Conservation (phyloP, 1,139 yeast genomes). For the Suhomyces guaymorum region DNA sequence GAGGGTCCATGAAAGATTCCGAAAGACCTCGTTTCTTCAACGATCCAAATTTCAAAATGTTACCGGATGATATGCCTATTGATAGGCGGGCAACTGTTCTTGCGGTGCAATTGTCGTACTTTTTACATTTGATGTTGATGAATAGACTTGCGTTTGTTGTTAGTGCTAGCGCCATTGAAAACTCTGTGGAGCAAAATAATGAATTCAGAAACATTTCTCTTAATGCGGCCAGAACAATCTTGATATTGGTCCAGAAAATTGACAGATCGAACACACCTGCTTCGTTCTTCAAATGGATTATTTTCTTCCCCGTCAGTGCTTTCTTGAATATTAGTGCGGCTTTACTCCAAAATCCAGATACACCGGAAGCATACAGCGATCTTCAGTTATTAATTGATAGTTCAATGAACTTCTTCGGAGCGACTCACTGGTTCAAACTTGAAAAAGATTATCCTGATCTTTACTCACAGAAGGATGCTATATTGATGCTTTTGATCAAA, state of each 20-base stretch:
- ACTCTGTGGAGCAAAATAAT: slow-evolving; percentile 17
- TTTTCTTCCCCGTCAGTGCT: slow-evolving; percentile 38
- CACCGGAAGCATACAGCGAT: slow-evolving; percentile 31
- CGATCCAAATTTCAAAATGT: slow-evolving; percentile 17
- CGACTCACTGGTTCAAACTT: slow-evolving; percentile 8
- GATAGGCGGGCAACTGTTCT: slow-evolving; percentile 21
- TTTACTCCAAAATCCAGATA: slow-evolving; percentile 34
- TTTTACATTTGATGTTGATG: slow-evolving; percentile 38
- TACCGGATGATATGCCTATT: slow-evolving; percentile 1
- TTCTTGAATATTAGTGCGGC: slow-evolving; percentile 33
- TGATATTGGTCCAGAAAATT: slow-evolving; percentile 26
- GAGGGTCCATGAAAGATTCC: slow-evolving; percentile 12
- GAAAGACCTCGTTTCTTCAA: slow-evolving; percentile 17
- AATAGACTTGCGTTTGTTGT: slow-evolving; percentile 31
- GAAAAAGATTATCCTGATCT: slow-evolving; percentile 11
- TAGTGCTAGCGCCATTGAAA: slow-evolving; percentile 17
- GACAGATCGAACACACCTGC: slow-evolving; percentile 22
- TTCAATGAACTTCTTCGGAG: slow-evolving; percentile 27
- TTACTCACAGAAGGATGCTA: slow-evolving; percentile 26
- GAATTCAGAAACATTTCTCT: slow-evolving; percentile 29
- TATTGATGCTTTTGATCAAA: slow-evolving; percentile 25
- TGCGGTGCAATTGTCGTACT: slow-evolving; percentile 30
- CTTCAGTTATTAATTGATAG: slow-evolving; percentile 31
- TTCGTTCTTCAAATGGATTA: slow-evolving; percentile 36
- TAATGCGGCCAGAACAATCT: slow-evolving; percentile 39